Base-by-base conservation (phyloP, 352 stramenopile genomes). In the Globisporangium lucens region DNA sequence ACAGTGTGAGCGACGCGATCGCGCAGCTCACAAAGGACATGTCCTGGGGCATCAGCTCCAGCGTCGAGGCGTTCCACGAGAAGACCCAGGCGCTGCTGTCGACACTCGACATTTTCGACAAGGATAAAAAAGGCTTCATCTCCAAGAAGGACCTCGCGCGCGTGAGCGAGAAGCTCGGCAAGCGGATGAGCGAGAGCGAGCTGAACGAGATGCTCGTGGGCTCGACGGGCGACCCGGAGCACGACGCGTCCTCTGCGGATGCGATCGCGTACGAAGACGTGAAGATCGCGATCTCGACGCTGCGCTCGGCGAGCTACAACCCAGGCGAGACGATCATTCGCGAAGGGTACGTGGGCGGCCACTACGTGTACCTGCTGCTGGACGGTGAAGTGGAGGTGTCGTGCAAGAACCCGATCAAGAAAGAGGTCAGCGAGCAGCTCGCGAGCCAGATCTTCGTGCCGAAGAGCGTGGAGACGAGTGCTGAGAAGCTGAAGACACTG, bases 131-230 rank as follows among this genome's bases (percentile, higher is more conserved):
- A 56, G 87, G 87, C 2, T 94, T 91, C 64, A 94, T 94, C 60
- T 89, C 84, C 0, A 89, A 87, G 65, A 80, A 72, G 1, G 87
- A 94, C n/a, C 76, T 94, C 56, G 82, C 79, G 13, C 83, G 87
- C 30, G 87, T 93, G 38, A 88, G 82, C 27, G 76, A 87, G 69
- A 81, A 83, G 61, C 84, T 94, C 30, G 87, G 85, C 55, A 87
- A 83, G 12, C 75, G 80, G 7, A 77, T 93, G 68, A 92, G 77
- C 46, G 87, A 93, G 27, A 81, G 68, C n/a, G 87, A 93, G 57
- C 69, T 93, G 46, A 90, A 89, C 57, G 87, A 94, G 55, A 94
- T 94, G 87, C 80, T 94, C n/a, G 82, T 89, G 1, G 83, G 84
- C 4, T 76, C 83, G 1, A 90, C 82, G 2, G 87, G 87, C 0